Evolutionary conservation across 345 rosid species (phyloP), one percentile per base, ranked within the genome.

Genomic region (Anacardium occidentale): DNA sequence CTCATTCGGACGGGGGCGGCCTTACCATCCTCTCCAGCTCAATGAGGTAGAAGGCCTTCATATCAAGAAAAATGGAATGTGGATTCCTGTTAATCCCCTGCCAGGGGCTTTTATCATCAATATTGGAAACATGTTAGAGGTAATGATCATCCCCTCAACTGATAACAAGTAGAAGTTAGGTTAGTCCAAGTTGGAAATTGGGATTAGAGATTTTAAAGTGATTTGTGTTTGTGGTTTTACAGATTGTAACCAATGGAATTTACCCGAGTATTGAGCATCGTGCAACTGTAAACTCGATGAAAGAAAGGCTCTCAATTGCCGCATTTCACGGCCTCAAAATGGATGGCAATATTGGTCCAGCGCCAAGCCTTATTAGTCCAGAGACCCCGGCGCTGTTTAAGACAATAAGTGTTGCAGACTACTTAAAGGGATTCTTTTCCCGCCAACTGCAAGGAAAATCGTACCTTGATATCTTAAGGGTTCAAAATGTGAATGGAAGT

Each of bases 1-100:
- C 37, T 83, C 80, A 83, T 71, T 82, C 81, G 4, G 74, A 78
- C 12, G 44, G 53, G 5, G n/a, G 0, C 7, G 69, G 42, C 18
- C 40, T 70, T n/a, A 70, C 75, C 13, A 69, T 78, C 21, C 74
- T 74, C 57, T 73, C 57, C 72, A 74, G 24, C n/a, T 69, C 26
- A 78, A 74, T 40, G 78, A 70, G 9, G 53, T 52, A 13, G 75
- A 70, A 14, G 78, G 75, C 0, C 78, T 70, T 7, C 65, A 74
- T 21, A 53, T 74, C 47, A 78, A 29, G 40, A 78, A 78, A 60
- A 72, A 78, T 44, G 75, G 69, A 21, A 65, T n/a, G 25, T 78
- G 77, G 78, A 11, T 78, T 2, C 69, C 69, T 9, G 45, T 74
- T 42, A 64, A 57, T 22, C 77, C 72, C 13, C 64, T 52, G 29